Base-by-base conservation (phyloP, 2,329 filamentous ascomycete species). In the Colletotrichum sidae region DNA sequence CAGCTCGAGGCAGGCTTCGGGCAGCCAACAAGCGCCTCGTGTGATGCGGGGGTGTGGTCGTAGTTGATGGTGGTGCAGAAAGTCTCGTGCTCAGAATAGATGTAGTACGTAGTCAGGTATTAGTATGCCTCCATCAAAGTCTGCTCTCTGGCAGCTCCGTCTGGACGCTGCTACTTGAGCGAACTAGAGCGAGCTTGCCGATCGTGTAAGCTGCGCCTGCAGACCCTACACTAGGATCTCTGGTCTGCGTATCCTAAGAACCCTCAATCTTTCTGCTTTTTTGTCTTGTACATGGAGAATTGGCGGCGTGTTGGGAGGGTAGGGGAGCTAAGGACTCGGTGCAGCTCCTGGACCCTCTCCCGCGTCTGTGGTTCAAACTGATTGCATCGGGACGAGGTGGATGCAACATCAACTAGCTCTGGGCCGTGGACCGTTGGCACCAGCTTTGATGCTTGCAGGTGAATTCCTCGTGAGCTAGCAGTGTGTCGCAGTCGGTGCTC, bases 21-120 rank as follows among this genome's bases (percentile, higher is more conserved):
- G 8, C 10, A 17, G 12, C 10, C 10, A 34, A 15, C 13, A 44
- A 38, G 44, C 13, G 25, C 38, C 39, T 25, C 25, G 25, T 25
- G 25, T 25, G 33, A 13, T 33, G 49, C 13, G 25, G 58, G 55
- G 57, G 61, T 39, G 61, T 65, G 61, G 13, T 34, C 15, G 33
- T 61, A 65, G 39, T 33, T 33, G 4, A 25, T 25, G 25, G 13
- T 51, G 39, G 50, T 8, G 46, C 45, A 39, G 61, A 57, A 46
- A 41, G 34, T 12, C 17, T 61, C 39, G 61, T 61, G 44, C 61
- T 45, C 57, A 65, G 61, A 65, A 61, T 65, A 65, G 61, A 65
- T 61, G 57, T 44, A 45, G 45, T 45, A 46, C 47, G 39, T 51
- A 50, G 37, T 35, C n/a, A 34, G 7, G 37, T 37, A 58, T 50